Evolutionary conservation across 345 rosid genomes (phyloP).

Genomic region (Erodium maritimum): DNA sequence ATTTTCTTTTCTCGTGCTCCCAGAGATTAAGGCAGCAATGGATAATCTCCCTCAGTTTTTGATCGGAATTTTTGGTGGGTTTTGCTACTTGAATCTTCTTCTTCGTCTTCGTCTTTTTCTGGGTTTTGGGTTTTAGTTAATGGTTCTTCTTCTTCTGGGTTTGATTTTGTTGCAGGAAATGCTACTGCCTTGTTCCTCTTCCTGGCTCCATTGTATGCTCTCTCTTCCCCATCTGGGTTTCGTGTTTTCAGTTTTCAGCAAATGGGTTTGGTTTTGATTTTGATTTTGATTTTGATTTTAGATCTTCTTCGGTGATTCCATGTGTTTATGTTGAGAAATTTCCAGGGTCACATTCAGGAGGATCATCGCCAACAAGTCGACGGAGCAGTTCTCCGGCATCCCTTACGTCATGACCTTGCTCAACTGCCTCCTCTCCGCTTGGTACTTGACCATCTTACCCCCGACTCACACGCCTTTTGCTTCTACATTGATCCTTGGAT

Average conservation of each 20-base stretch:
- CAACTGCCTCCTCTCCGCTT: conserved; percentile 94
- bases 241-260: neutral
- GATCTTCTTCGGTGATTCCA: neutral
- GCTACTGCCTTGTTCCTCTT: conserved; percentile 92
- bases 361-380: conserved; percentile 47
- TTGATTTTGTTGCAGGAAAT: conserved; percentile 61
- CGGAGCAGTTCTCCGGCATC: conserved; percentile 92
- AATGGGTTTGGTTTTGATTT: too few relatives aligned
- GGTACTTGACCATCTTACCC: conserved; percentile 26
- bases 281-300: neutral
- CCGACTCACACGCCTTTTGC: too few relatives aligned
- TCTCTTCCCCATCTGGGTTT: neutral
- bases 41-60: conserved; percentile 55
- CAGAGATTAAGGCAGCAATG: too few relatives aligned
- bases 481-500: too few relatives aligned
- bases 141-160: neutral
- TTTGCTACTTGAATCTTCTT: neutral
- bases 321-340: neutral
- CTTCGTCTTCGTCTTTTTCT: conserved; percentile 1
- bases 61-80: conserved; percentile 79
- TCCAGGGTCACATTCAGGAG: conserved; percentile 78
- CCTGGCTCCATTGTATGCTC: conserved; percentile 72
- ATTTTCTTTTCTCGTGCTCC: conserved; percentile 23
- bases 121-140: conserved; percentile 2
- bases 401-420: conserved; percentile 92